A percentile compares a stretch with the other conserved stretches of the same genome.
These are phyloP conservation scores for Perkinsus olseni DNA, from an alignment of 169 alveolate genomes.

Conservation along the genomic window DNA sequence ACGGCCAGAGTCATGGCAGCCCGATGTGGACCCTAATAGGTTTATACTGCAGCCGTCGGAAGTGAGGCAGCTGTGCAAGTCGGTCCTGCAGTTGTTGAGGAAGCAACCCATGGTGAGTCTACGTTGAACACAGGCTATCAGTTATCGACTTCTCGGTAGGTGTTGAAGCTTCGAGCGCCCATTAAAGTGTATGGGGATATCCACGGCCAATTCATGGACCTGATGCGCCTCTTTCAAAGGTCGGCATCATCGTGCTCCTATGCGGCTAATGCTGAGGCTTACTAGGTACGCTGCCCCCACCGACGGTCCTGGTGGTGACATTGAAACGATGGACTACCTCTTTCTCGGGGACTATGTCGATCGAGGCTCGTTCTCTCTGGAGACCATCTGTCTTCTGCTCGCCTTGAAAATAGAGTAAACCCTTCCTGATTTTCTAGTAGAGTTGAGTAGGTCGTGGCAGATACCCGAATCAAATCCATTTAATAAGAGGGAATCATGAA, in stretches of 20 bases:
- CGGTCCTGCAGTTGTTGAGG: slow-evolving; percentile 42
- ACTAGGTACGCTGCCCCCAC: slow-evolving; percentile 67
- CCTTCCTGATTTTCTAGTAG: not conserved
- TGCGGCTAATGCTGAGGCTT: too few species aligned
- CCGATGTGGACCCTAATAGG: not conserved
- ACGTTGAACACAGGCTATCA: slow-evolving; percentile 36
- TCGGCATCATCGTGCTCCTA: slow-evolving; percentile 18
- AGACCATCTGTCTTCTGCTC: slow-evolving; percentile 89
- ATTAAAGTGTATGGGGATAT: slow-evolving; percentile 95
- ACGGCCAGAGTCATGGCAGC: not conserved
- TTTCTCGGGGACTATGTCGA: slow-evolving; percentile 98
- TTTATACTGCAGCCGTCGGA: not conserved
- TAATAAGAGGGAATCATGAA: slow-evolving; percentile 97
- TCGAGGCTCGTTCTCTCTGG: slow-evolving; percentile 86
- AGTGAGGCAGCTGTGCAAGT: not conserved
- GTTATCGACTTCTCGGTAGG: slow-evolving; percentile 85
- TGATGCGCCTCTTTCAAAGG: slow-evolving; percentile 84
- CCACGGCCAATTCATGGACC: slow-evolving; percentile 96
- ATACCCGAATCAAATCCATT: slow-evolving; percentile 94
- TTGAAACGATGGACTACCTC: slow-evolving; percentile 92
- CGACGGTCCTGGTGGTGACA: slow-evolving; percentile 80
- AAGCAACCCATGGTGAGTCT: slow-evolving; percentile 3
- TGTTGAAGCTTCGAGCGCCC: slow-evolving; percentile 91
- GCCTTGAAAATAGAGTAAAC: slow-evolving; percentile 73
- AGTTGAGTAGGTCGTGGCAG: slow-evolving; percentile 21